Evolutionary conservation across 208 protist species (phyloP), one percentile per base, ranked within the genome.

Genomic region (Acanthamoeba sp.): DNA sequence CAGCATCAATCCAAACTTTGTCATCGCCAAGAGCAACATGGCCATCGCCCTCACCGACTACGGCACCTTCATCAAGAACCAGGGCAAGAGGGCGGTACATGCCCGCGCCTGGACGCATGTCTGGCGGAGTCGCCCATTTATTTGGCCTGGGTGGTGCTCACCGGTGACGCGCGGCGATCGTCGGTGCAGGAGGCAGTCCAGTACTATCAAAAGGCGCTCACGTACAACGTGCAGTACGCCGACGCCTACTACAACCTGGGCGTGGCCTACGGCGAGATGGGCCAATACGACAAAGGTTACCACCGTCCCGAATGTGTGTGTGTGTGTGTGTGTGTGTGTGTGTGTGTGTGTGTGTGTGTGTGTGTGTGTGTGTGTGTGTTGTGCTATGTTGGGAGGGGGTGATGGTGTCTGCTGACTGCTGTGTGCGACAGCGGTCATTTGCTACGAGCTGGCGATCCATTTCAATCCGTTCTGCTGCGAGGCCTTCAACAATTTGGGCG

Each of bases 241-340:
- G 96, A 96, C 22, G 94, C 95, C 12, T 96, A 97, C 48, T 97
- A 97, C 48, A 97, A 97, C 64, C 78, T 97, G 12, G 96, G 96
- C 4, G 96, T 97, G 50, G 50, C 93, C 7, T 96, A 96, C 78
- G 59, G 45, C 52, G 66, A 96, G 14, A 38, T 55, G 57, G 55
- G n/a, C 10, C 16, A 71, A 20, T 55, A 57, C 38, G 87, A 96
- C n/a, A 96, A 95, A 38, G 91, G 90, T 59, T 59, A 64, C 9
- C 27, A 16, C 20, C n/a, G 7, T 40, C 9, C 20, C 16, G 16
- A n/a, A n/a, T n/a, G n/a, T n/a, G n/a, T n/a, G n/a, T n/a, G n/a
- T n/a, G n/a, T n/a, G n/a, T n/a, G n/a, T n/a, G n/a, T n/a, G n/a
- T n/a, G n/a, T n/a, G n/a, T n/a, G n/a, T n/a, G n/a, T n/a, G n/a